Base-by-base conservation (phyloP, 1,284 basidiomycete genomes). In the Malassezia equina region DNA sequence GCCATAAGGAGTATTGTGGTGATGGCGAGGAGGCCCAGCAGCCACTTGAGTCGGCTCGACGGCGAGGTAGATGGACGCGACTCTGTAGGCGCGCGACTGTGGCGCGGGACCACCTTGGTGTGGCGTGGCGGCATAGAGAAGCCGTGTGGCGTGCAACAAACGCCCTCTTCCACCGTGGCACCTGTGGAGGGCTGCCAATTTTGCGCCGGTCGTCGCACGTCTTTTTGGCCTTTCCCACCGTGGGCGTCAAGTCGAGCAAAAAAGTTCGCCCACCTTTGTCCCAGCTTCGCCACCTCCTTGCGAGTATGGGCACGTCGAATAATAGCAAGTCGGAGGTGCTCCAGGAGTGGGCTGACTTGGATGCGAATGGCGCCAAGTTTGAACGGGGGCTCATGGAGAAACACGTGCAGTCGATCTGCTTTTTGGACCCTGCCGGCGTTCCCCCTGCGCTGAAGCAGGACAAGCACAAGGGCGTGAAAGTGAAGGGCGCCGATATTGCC, bases 291-390 rank as follows among this genome's bases (percentile, higher is more conserved):
- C 36, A 39, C 19, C 15, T 39, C 12, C 15, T 21, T 39, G 15
- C 19, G 19, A 19, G 24, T 12, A 55, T 55, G 47, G 40, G 29
- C 15, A 7, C 11, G 9, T 19, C 25, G n/a, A 45, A 34, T 13
- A 36, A 32, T 19, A 11, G 21, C 15, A n/a, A 56, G 27, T 28
- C 55, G 6, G 59, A 70, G 59, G 66, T 70, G 32, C 69, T 70
- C 41, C 68, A 70, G 57, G 66, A 70, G 42, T 70, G 68, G 68
- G 65, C 63, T 42, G 68, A 70, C 55, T 62, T 61, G 29, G 68
- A 69, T 53, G 62, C 64, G 44, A 57, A 57, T 27, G 65, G 68
- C n/a, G 66, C 57, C 55, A 62, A 62, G 42, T 70, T 70, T 43
- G 68, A 69, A 52, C 60, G 68, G 9, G 64, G 66, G 7, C 59